A percentile compares a stretch with the other conserved stretches of the same genome.
phyloP scores from a whole-genome alignment of 2,329 filamentous ascomycete species.

The Apiospora hydei region DNA sequence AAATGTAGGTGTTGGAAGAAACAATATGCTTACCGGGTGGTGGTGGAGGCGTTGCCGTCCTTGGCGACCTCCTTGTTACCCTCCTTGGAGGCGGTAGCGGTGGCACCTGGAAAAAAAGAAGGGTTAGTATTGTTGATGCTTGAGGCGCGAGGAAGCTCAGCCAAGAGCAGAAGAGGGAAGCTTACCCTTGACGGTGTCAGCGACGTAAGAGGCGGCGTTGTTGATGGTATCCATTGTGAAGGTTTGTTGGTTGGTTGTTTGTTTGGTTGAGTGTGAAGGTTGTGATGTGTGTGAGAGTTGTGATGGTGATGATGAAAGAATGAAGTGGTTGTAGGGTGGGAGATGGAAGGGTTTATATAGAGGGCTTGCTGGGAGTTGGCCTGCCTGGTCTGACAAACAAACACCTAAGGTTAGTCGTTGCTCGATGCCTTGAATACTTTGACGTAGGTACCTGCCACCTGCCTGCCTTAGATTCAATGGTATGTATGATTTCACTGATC shows the following conservation, averaged over 20 bases:
- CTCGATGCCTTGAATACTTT: not conserved
- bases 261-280: constrained; percentile 2
- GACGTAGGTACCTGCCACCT: not conserved
- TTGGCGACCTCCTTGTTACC: constrained; percentile 74
- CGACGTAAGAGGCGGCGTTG: constrained; percentile 74
- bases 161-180: not conserved
- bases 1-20: not conserved
- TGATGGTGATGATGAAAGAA: constrained; percentile 7
- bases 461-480: constrained; percentile 15
- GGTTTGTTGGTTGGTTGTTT: constrained; percentile 25
- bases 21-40: constrained; percentile 49
- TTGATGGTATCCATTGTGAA: constrained; percentile 60
- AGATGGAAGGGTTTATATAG: constrained; percentile 22
- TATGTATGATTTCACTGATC: not conserved
- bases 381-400: not conserved
- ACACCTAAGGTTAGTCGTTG: no score
- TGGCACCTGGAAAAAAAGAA: constrained; percentile 39
- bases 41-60: constrained; percentile 59
- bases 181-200: constrained; percentile 65
- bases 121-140: constrained; percentile 7
- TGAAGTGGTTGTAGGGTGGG: not conserved
- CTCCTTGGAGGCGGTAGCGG: constrained; percentile 68
- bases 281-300: constrained; percentile 1
- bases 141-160: not conserved
- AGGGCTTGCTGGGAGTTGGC: not conserved